A percentile compares a stretch with the other conserved stretches of the same genome.
These are phyloP conservation scores for Penstemon newberryi DNA, from an alignment of 257 asterid genomes.

Conservation along the genomic window DNA sequence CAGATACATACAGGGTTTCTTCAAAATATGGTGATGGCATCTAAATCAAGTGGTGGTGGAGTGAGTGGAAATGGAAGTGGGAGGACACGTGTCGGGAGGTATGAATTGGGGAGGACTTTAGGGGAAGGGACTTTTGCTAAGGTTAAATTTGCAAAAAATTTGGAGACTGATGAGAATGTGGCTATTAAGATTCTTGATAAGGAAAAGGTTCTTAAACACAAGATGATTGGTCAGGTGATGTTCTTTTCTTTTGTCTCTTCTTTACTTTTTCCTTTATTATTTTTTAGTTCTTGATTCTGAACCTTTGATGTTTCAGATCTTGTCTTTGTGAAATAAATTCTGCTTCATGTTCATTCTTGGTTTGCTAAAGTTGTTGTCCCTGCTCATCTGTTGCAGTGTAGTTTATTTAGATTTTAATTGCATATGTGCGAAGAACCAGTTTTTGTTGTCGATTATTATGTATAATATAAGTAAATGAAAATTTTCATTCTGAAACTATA, in stretches of 20 bases:
- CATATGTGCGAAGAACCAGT: too few relatives aligned
- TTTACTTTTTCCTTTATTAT: background rate
- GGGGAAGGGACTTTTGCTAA: slow-evolving; percentile 95
- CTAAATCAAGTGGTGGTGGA: slow-evolving; percentile 54
- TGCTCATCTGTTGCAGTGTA: background rate
- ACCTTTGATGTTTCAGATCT: background rate
- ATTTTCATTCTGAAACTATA: too few relatives aligned
- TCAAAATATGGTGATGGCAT: slow-evolving; percentile 47
- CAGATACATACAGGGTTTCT: background rate
- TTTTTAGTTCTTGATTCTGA: background rate
- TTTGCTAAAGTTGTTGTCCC: too few relatives aligned
- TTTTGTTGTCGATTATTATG: too few relatives aligned
- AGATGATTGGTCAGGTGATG: slow-evolving; percentile 87
- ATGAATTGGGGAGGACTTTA: slow-evolving; percentile 85
- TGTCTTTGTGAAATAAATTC: background rate
- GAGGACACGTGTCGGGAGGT: slow-evolving; percentile 81
- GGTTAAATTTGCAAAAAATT: slow-evolving; percentile 87
- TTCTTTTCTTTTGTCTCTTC: background rate
- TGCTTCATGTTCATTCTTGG: too few relatives aligned
- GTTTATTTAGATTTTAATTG: too few relatives aligned
- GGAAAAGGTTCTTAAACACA: slow-evolving; percentile 86
- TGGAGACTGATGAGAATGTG: slow-evolving; percentile 72
- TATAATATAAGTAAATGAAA: too few relatives aligned
- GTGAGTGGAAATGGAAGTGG: slow-evolving; percentile 39
- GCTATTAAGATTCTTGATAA: slow-evolving; percentile 96